Percentiles rank a stretch among this genome's conserved stretches.
phyloP scores from a whole-genome alignment of 768 basidiomycete genomes.

The Paxillus involutus region DNA sequence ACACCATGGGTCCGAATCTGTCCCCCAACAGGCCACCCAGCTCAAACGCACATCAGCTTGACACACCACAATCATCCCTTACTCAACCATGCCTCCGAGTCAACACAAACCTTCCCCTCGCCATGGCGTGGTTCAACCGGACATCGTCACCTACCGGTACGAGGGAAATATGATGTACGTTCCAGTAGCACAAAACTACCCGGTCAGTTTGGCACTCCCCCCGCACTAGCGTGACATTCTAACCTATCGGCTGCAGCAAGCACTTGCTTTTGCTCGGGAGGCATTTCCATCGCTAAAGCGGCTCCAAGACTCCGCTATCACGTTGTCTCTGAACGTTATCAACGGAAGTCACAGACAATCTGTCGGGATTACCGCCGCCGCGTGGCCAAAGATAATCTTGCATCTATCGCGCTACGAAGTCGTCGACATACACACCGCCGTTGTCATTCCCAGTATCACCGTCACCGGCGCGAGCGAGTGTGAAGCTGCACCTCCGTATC shows the following conservation, averaged over 20 bases:
- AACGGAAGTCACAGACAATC: slow-evolving; percentile 32
- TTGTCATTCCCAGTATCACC: slow-evolving; percentile 27
- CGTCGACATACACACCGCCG: slow-evolving; percentile 37
- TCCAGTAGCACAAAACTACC: slow-evolving; percentile 40
- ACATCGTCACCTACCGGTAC: slow-evolving; percentile 52
- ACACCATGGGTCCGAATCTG: no score
- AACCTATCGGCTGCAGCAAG: slow-evolving; percentile 35
- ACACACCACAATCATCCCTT: no score
- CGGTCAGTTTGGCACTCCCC: slow-evolving; percentile 32
- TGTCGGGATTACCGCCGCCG: slow-evolving; percentile 52
- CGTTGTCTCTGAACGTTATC: slow-evolving; percentile 40
- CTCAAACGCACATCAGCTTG: no score
- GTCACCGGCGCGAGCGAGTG: slow-evolving; percentile 21
- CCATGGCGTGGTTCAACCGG: slow-evolving; percentile 7
- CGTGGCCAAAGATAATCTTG: slow-evolving; percentile 44
- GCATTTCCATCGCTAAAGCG: slow-evolving; percentile 45
- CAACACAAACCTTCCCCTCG: background rate
- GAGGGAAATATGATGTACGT: slow-evolving; percentile 51
- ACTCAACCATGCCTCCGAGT: background rate
- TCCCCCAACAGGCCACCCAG: no score
- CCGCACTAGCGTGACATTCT: background rate
- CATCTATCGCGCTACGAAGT: slow-evolving; percentile 47
- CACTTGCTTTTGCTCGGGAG: slow-evolving; percentile 47
- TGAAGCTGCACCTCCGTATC: slow-evolving; percentile 42
- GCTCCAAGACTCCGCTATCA: slow-evolving; percentile 40